phyloP scores from a whole-genome alignment of 164 flowering plant species.

The Brasenia schreberi region DNA sequence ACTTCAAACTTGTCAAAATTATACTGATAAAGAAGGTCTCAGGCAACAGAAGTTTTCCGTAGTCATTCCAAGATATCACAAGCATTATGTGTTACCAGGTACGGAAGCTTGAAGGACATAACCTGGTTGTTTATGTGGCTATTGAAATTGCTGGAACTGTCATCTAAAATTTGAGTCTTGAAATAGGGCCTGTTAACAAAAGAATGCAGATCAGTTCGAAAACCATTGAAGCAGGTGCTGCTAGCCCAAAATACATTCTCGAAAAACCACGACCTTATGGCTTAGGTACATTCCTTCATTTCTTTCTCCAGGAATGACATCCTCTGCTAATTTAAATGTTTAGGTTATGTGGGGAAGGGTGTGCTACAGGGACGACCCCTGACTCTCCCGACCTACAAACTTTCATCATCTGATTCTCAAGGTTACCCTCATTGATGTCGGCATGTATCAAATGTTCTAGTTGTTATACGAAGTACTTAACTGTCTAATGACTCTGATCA shows the following conservation, averaged over 20 bases:
- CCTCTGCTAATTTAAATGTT: not conserved
- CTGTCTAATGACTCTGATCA: no score
- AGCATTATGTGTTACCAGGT: slow-evolving; percentile 91
- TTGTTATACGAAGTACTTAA: no score
- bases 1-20: slow-evolving; percentile 72
- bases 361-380: not conserved
- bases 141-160: not conserved
- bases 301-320: not conserved
- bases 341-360: not conserved
- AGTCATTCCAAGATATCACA: slow-evolving; percentile 74
- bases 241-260: slow-evolving; percentile 35
- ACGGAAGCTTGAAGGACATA: slow-evolving; percentile 10
- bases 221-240: slow-evolving; percentile 41
- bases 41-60: slow-evolving; percentile 79
- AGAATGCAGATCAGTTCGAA: slow-evolving; percentile 56
- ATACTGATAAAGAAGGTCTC: slow-evolving; percentile 68
- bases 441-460: no score
- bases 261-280: slow-evolving; percentile 46
- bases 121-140: not conserved
- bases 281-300: slow-evolving; percentile 38
- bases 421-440: no score
- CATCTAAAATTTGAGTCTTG: slow-evolving; percentile 1
- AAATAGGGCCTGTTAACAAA: slow-evolving; percentile 59
- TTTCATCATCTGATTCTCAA: not conserved
- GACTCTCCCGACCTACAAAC: not conserved